Base-by-base conservation (phyloP, 2,329 filamentous ascomycete species). In the Scedosporium minutisporum region DNA sequence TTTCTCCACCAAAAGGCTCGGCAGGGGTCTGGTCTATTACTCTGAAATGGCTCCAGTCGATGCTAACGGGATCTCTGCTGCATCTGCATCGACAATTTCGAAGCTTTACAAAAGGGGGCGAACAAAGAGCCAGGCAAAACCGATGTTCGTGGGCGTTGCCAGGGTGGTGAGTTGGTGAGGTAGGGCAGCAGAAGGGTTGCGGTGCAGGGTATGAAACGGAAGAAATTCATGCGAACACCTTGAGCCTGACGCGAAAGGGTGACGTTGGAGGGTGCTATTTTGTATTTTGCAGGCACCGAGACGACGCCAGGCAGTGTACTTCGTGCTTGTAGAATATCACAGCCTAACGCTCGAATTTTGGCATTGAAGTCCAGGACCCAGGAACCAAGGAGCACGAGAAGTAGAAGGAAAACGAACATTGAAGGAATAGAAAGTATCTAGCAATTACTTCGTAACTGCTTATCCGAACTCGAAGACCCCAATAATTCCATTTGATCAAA, bases 181-280 rank as follows among this genome's bases (percentile, higher is more conserved):
- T 14, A 25, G 38, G 18, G 38, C 44, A n/a, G 44, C 38, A 53
- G 59, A 51, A 51, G 21, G 10, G 51, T 23, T 55, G 51, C 4
- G 44, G 25, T 53, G 44, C 59, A 61, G 59, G 59, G 59, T 53
- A 38, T 59, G 57, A 59, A 59, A 59, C 57, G 57, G 38, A 38
- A 38, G 29, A 23, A 59, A 59, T 59, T 59, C 57, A 57, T 62
- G 60, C 46, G 23, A 53, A 27, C 60, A 33, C n/a, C 25, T 23
- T 42, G 44, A 27, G 14, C 59, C 18, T 4, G 59, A 27, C 33
- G 59, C 25, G 46, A 33, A 46, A 21, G 59, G 41, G 51, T 55
- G 51, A 55, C 51, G 51, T 55, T 55, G 51, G 23, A 14, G 44
- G 44, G 44, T 38, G 33, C 33, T 38, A 38, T 38, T 38, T 38